A percentile compares a stretch with the other conserved stretches of the same genome.
Conservation (phyloP, 192 early-diverging fungal species). For the Umbelopsis sp. region DNA sequence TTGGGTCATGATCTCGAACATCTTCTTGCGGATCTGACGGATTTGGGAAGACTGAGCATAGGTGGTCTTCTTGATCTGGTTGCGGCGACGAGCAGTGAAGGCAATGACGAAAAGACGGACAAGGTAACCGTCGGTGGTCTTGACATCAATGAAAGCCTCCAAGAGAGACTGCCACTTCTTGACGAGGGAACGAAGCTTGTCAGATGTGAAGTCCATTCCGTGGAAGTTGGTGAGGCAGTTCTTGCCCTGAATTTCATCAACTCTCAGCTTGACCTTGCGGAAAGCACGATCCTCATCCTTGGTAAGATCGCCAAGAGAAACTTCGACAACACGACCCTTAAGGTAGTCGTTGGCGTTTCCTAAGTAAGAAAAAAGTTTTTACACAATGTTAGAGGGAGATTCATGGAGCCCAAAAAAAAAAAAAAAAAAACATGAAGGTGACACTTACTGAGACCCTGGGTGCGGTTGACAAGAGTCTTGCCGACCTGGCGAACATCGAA, state of each 20-base stretch:
- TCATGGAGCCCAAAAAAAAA: not conserved
- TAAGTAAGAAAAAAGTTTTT: not conserved
- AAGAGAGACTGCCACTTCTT: constrained; percentile 99
- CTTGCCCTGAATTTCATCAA: constrained; percentile 97
- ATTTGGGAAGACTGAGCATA: constrained; percentile 98
- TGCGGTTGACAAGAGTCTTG: constrained; percentile 99
- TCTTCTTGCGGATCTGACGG: constrained; percentile 99
- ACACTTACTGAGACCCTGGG: constrained; percentile 92
- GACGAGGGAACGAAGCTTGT: constrained; percentile 99
- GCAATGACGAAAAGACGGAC: constrained; percentile 96
- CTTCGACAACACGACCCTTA: constrained; percentile 96
- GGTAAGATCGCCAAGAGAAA: constrained; percentile 96
- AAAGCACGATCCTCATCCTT: constrained; percentile 90
- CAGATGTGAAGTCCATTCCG: constrained; percentile 99
- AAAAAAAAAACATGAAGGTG: not conserved
- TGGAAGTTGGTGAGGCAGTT: constrained; percentile 99
- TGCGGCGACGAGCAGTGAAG: constrained; percentile 92
- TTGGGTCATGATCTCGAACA: constrained; percentile 96
- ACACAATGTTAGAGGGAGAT: too few species aligned
- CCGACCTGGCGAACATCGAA: constrained; percentile 94
- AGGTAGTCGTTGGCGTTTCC: constrained; percentile 87
- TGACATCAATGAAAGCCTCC: constrained; percentile 98
- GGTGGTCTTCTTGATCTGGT: constrained; percentile 98
- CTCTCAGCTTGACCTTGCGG: constrained; percentile 96
- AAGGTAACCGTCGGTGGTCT: constrained; percentile 99